phyloP scores from a whole-genome alignment of 73 alveolate genomes.

The Paramecium pentaurelia region DNA sequence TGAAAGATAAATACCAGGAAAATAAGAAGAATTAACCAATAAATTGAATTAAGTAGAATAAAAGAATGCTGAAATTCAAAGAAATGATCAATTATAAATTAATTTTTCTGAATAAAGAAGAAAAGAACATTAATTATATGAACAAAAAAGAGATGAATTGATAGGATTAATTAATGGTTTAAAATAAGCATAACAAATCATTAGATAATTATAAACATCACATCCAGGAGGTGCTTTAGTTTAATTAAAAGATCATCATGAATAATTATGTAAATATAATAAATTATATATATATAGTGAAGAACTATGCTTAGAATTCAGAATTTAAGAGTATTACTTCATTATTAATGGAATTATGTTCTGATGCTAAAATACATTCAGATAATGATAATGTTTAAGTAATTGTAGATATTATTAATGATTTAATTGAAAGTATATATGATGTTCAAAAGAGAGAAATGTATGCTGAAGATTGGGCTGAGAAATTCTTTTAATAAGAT shows the following conservation, averaged over 20 bases:
- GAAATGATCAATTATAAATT: neutral
- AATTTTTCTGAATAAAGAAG: neutral
- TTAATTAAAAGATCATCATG: conserved; percentile 36
- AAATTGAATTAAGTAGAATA: conserved; percentile 1
- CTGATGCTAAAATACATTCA: conserved; percentile 44
- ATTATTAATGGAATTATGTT: conserved; percentile 25
- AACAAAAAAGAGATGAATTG: conserved; percentile 23
- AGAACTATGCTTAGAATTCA: neutral
- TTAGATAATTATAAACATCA: conserved; percentile 31
- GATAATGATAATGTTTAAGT: conserved; percentile 40
- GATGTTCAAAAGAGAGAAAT: conserved; percentile 41
- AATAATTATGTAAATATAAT: neutral
- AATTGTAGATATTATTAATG: neutral
- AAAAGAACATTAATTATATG: conserved; percentile 23
- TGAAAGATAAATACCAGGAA: conserved; percentile 23
- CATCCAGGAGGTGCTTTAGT: conserved; percentile 54
- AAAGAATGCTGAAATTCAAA: neutral
- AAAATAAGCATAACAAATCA: conserved; percentile 14
- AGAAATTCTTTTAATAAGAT: conserved; percentile 33
- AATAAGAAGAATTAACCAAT: conserved; percentile 17
- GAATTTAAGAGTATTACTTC: conserved; percentile 14
- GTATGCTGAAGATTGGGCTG: conserved; percentile 57
- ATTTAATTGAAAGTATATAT: conserved; percentile 14
- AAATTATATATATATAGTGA: neutral
- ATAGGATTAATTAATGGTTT: conserved; percentile 14